These are phyloP conservation scores for Tricholoma flavovirens DNA, from an alignment of 768 basidiomycete genomes.

Conservation along the genomic window DNA sequence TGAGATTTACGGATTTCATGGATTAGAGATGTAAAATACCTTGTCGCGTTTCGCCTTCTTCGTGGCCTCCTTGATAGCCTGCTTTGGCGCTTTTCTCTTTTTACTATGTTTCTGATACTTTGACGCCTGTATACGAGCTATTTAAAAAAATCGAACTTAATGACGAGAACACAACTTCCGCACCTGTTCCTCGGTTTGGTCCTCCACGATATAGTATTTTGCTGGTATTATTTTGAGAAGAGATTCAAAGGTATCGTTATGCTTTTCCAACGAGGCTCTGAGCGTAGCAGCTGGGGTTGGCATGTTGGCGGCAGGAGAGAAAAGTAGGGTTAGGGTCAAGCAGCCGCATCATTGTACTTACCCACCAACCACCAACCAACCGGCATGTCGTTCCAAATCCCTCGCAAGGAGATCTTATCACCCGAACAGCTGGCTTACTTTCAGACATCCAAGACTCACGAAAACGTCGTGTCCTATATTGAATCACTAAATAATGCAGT, in stretches of 20 bases:
- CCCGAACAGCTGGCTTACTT: slow-evolving; percentile 79
- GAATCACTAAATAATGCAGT: slow-evolving; percentile 71
- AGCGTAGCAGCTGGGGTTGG: slow-evolving; percentile 44
- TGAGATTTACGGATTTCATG: not conserved
- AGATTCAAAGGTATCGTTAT: slow-evolving; percentile 83
- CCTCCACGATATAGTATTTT: slow-evolving; percentile 76
- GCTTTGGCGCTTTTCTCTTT: slow-evolving; percentile 76
- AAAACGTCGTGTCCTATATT: slow-evolving; percentile 63
- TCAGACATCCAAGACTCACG: slow-evolving; percentile 65
- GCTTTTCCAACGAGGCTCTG: slow-evolving; percentile 64
- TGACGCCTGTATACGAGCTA: slow-evolving; percentile 41
- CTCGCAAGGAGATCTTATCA: slow-evolving; percentile 70
- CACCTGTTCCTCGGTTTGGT: slow-evolving; percentile 65
- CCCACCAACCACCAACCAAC: too few relatives aligned
- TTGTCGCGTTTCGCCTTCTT: slow-evolving; percentile 87
- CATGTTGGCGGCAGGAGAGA: slow-evolving; percentile 22
- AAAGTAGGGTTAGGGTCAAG: slow-evolving; percentile 9
- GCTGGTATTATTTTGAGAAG: slow-evolving; percentile 84
- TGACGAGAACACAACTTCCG: slow-evolving; percentile 6
- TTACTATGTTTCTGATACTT: slow-evolving; percentile 88
- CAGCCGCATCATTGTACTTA: too few relatives aligned
- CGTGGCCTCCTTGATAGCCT: slow-evolving; percentile 81
- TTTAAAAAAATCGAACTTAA: not conserved
- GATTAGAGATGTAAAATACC: slow-evolving; percentile 33
- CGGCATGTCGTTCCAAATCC: slow-evolving; percentile 44